Base-by-base conservation (phyloP, 2,329 filamentous ascomycete genomes). In the Zopfia rhizophila region DNA sequence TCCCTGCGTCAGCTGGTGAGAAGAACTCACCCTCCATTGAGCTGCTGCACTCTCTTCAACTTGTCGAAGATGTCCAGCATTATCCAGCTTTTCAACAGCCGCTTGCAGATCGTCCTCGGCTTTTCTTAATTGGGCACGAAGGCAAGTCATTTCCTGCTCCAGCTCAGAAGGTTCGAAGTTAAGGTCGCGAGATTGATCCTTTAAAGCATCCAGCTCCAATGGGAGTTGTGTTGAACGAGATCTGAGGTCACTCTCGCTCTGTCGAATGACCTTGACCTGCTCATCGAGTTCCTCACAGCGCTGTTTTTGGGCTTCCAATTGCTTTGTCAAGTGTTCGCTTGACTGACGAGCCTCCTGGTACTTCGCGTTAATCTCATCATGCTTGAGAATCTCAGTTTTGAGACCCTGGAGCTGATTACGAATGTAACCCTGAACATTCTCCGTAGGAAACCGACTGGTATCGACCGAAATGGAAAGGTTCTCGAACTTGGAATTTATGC, bases 401-500 rank as follows among this genome's bases (percentile, higher is more conserved):
- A 70, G 35, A 19, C 13, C 14, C 3, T 54, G 19, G 11, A 66
- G 11, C 19, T 66, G 53, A 7, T 52, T 38, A 12, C 39, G 37
- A 11, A 68, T 43, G 17, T 36, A 46, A 0, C n/a, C 22, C 10
- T 51, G 42, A 5, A 65, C 23, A 3, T 53, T 40, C 1, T 51
- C 45, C 1, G 29, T 54, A 3, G 41, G 24, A 3, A 38, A 25
- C 3, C 16, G 12, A 8, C 42, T 48, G 8, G 6, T 31, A 2
- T 49, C 21, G 3, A 54, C 27, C 2, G 35, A 49, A 0, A 21
- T 16, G 2, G 39, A 39, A 3, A 69, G 16, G 11, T 32, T 27
- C 14, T 38, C 32, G 6, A 67, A 41, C 17, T 54, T 60, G 3
- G 55, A 44, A n/a, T 54, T 41, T 10, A 67, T 27, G 4, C 64